Conservation (phyloP, 805 yeast genomes). For the Candida succiphila region DNA sequence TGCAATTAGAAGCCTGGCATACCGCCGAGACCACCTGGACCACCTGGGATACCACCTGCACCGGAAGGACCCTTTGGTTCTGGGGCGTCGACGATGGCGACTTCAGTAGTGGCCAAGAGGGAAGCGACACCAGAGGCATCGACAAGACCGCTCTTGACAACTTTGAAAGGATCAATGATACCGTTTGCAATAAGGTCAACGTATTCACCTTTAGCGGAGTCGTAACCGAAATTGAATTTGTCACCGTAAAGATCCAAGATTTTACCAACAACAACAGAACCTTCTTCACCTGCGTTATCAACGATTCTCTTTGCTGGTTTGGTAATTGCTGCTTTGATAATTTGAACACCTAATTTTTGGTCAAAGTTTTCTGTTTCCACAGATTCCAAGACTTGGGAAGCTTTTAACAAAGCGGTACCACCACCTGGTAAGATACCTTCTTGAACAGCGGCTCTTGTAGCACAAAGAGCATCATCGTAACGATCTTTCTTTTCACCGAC, state of each 20-base stretch:
- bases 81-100: conserved; percentile 95
- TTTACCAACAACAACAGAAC: conserved; percentile 92
- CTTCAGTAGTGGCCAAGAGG: conserved; percentile 94
- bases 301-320: conserved; percentile 94
- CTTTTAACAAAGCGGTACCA: conserved; percentile 95
- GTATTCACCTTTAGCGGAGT: conserved; percentile 85
- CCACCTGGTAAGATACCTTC: conserved; percentile 99
- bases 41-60: conserved; percentile 50
- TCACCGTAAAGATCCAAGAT: conserved; percentile 48
- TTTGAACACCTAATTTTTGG: conserved; percentile 91
- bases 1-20: conserved; percentile 21
- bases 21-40: conserved; percentile 54
- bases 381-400: conserved; percentile 62
- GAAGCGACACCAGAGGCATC: conserved; percentile 98
- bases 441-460: conserved; percentile 98
- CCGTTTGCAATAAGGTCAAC: conserved; percentile 96
- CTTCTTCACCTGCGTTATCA: conserved; percentile 97
- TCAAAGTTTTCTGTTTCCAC: conserved; percentile 83
- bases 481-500: conserved; percentile 99
- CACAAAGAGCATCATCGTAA: conserved; percentile 96
- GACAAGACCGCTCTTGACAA: conserved; percentile 88
- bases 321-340: conserved; percentile 85
- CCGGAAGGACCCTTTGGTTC: conserved; percentile 54
- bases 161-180: conserved; percentile 98
- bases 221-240: conserved; percentile 85